Conservation (phyloP, 441 rosid species). For the Populus hybrid region DNA sequence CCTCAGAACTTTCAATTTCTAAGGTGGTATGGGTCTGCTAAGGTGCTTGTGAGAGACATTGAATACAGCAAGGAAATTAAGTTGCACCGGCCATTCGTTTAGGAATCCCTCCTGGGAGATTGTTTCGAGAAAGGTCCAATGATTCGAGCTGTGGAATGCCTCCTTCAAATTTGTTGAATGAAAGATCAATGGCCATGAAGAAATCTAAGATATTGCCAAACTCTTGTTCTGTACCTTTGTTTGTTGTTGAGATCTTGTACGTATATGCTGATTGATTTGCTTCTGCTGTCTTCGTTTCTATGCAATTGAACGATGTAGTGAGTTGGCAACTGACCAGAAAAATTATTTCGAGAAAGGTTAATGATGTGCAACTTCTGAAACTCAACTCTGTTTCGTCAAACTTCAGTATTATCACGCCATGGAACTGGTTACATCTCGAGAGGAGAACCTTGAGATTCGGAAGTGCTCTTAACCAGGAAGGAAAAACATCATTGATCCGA, state of each 20-base stretch:
- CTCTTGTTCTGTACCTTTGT: background rate
- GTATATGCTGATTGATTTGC: background rate
- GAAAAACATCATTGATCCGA: conserved; percentile 1
- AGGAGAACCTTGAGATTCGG: too few relatives aligned
- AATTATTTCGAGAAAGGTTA: too few relatives aligned
- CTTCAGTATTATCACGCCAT: too few relatives aligned
- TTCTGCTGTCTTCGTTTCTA: background rate
- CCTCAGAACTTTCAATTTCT: too few relatives aligned
- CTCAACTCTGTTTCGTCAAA: too few relatives aligned
- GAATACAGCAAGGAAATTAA: conserved; percentile 1
- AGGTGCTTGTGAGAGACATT: conserved; percentile 2
- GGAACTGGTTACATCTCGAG: too few relatives aligned
- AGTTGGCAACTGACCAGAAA: too few relatives aligned
- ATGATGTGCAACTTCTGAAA: too few relatives aligned
- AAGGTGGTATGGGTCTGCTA: background rate
- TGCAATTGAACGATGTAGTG: background rate
- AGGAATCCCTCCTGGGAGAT: too few relatives aligned
- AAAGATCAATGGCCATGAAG: background rate
- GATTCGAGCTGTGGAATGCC: background rate
- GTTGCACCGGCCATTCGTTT: background rate
- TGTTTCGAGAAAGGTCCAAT: too few relatives aligned
- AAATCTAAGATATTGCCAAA: too few relatives aligned
- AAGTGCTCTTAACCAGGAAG: background rate
- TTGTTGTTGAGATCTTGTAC: background rate
- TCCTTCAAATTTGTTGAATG: background rate